Evolutionary conservation across 2,329 filamentous ascomycete genomes (phyloP), one percentile per base, ranked within the genome.

Genomic region (Teratosphaeria viscida): DNA sequence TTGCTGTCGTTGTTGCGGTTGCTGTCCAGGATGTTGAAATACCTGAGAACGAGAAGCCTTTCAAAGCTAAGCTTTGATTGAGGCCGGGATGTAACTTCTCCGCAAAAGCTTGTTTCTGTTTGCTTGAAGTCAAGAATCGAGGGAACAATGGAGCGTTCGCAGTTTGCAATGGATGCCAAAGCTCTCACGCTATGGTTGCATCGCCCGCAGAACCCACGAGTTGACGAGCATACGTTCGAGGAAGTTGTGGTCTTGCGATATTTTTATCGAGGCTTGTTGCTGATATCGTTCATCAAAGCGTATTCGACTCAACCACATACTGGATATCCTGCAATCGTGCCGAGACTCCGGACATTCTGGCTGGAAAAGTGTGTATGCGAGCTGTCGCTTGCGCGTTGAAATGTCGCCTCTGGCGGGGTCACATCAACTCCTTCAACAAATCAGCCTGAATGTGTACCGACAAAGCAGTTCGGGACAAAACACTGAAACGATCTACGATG

Each of bases 1-100:
- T 99, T 61, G 92, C 90, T 68, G 90, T 90, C 4, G 79, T 99
- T 56, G 86, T 92, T 14, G 84, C 86, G 35, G 78, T 96, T 34
- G 90, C 89, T 1, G 85, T 89, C 8, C 86, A 92, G 65, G 83
- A 86, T 57, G 27, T 54, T 5, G 53, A 32, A 4, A 62, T 53
- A 10, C 47, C 29, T 37, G 26, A 11, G 12, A 6, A 57, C 6
- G 57, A 58, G 32, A 65, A 65, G 56, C 64, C 67, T 16, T 61
- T 71, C 55, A 73, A 73, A 57, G 69, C 71, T 16, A 73, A 73
- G 61, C 59, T 70, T 16, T 70, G 60, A 62, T 16, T 70, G 60
- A 62, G 49, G 14, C n/a, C 12, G 32, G 26, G 12, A 49, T 29
- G 39, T 26, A 53, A 19, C 29, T 32, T 23, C 5, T 6, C n/a